These are phyloP conservation scores for Boletus vermiculosoides DNA, from an alignment of 768 basidiomycete species.

Conservation along the genomic window DNA sequence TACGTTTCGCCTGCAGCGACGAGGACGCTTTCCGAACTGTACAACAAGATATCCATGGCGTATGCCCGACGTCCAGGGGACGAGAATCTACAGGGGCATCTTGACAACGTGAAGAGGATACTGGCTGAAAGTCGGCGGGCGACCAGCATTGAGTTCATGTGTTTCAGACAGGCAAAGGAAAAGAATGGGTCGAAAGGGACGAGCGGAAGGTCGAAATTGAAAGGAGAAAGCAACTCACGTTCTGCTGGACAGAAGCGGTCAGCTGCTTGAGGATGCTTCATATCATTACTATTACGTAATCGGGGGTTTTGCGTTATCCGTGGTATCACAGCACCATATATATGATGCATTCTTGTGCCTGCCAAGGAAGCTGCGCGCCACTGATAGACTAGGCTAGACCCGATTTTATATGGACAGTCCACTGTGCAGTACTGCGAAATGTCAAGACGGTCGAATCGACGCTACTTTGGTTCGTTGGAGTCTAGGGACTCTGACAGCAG, in stretches of 20 bases:
- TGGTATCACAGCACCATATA: too few relatives aligned
- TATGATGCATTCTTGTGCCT: background rate
- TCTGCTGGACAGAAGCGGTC: conserved; percentile 23
- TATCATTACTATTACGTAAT: background rate
- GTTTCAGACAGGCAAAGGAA: conserved; percentile 76
- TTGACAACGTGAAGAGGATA: conserved; percentile 91
- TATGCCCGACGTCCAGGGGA: conserved; percentile 84
- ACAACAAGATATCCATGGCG: conserved; percentile 91
- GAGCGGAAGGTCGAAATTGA: conserved; percentile 18
- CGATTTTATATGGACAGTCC: background rate
- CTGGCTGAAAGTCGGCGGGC: conserved; percentile 84
- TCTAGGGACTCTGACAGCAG: too few relatives aligned
- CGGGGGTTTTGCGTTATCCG: too few relatives aligned
- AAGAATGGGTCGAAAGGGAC: conserved; percentile 22
- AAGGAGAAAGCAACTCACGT: conserved; percentile 18
- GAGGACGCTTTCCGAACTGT: conserved; percentile 84
- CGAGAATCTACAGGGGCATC: conserved; percentile 79
- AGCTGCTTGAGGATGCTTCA: background rate
- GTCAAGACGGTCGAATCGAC: background rate
- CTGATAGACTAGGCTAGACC: too few relatives aligned
- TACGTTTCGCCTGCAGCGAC: conserved; percentile 83
- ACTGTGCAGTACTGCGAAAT: too few relatives aligned
- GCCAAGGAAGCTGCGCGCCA: background rate
- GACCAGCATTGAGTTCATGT: conserved; percentile 93
- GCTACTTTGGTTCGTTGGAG: too few relatives aligned